Evolutionary conservation across 75 land plant genomes (phyloP).

Genomic region (Pinus tabuliformis): DNA sequence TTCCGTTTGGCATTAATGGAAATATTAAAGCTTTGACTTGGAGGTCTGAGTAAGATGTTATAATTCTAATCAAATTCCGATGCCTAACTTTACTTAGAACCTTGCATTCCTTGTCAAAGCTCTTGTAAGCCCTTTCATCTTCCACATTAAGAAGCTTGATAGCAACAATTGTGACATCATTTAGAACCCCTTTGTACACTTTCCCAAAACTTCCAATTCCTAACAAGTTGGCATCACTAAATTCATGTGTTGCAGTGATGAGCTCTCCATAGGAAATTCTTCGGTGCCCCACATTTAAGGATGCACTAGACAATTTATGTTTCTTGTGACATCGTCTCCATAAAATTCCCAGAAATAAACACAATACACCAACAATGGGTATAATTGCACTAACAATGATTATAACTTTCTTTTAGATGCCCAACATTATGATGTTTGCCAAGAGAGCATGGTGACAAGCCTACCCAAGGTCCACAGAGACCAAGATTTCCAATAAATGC

Average conservation of each 20-base stretch:
- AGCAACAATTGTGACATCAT: not conserved
- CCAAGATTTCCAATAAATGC: not conserved
- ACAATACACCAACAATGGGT: not conserved
- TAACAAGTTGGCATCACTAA: not conserved
- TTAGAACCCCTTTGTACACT: not conserved
- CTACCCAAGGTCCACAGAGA: not conserved
- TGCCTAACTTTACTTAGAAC: not conserved
- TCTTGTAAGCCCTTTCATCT: not conserved
- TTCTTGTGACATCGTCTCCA: not conserved
- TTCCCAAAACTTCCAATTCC: conserved; percentile 3
- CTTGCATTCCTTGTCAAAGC: not conserved
- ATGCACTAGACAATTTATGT: too few species aligned
- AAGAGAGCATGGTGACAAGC: not conserved
- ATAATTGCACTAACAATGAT: not conserved
- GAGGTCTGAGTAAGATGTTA: not conserved
- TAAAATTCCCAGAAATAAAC: not conserved
- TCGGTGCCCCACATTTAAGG: not conserved
- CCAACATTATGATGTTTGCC: not conserved
- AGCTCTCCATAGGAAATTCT: not conserved
- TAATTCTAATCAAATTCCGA: not conserved
- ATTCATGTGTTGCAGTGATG: not conserved
- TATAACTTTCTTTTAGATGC: not conserved
- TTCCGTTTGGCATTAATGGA: conserved; percentile 41
- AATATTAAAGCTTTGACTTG: not conserved
- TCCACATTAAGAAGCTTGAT: not conserved